These are phyloP conservation scores for Colletotrichum sublineola DNA, from an alignment of 2,329 filamentous ascomycete species.

Conservation along the genomic window DNA sequence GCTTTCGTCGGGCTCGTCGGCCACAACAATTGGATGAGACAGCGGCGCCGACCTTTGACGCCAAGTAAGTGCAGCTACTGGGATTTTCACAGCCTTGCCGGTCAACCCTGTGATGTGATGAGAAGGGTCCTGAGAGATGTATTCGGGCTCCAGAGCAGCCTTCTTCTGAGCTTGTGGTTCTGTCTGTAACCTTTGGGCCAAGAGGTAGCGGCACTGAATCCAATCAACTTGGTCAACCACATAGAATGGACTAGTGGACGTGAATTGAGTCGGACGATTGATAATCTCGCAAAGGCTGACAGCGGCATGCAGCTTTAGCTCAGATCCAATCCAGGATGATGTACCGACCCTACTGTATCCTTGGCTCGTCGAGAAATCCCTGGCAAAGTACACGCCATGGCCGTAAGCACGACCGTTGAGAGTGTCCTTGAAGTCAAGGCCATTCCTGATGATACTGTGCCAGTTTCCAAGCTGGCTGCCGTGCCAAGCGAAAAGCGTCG, in stretches of 20 bases:
- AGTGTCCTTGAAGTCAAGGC: slow-evolving; percentile 77
- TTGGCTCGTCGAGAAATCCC: slow-evolving; percentile 67
- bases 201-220: slow-evolving; percentile 91
- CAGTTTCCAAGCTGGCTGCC: slow-evolving; percentile 83
- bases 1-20: slow-evolving; percentile 7
- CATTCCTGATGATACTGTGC: slow-evolving; percentile 90
- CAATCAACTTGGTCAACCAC: slow-evolving; percentile 84
- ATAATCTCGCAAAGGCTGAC: slow-evolving; percentile 89
- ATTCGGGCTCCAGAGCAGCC: slow-evolving; percentile 27
- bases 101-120: slow-evolving; percentile 33
- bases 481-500: slow-evolving; percentile 89
- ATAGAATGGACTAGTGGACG: slow-evolving; percentile 68
- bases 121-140: slow-evolving; percentile 48
- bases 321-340: slow-evolving; percentile 75
- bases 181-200: slow-evolving; percentile 57
- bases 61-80: slow-evolving; percentile 47
- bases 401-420: slow-evolving; percentile 79
- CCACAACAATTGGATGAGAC: neutral
- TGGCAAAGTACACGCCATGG: slow-evolving; percentile 85
- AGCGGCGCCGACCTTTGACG: slow-evolving; percentile 9
- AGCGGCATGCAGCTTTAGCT: slow-evolving; percentile 69
- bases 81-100: slow-evolving; percentile 43
- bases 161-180: neutral
- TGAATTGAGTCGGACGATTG: slow-evolving; percentile 76
- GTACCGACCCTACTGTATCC: slow-evolving; percentile 56